Evolutionary conservation across 176 grass and related monocot genomes (phyloP), one percentile per base, ranked within the genome.

Genomic region (Alloteropsis semialata): DNA sequence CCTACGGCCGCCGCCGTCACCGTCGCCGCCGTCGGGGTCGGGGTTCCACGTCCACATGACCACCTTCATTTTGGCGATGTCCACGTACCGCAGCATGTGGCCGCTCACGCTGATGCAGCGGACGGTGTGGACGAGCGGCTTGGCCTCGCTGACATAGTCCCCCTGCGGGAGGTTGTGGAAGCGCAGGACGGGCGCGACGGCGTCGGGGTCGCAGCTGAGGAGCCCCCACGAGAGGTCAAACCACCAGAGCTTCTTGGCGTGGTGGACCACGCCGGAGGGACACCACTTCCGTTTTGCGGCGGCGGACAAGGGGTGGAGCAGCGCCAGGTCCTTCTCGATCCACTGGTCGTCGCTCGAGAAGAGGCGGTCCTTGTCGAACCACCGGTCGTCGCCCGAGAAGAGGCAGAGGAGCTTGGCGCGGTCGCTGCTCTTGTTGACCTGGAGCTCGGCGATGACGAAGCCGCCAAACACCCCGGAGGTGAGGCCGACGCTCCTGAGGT

Each of bases 191-290:
- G 65, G 37, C 21, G 6, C 27, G 2, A 32, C 49, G 49, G 49
- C 61, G 38, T 6, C 12, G 37, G 27, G 16, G 53, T 60, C 16
- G 75, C 38, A 44, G 55, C 55, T 30, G 38, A 77, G 55, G 55
- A 77, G 25, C 16, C 75, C 75, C 75, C 55, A 77, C 0, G 75
- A 60, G 55, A 77, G 75, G 25, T 77, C 75, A 56, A 77, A 77
- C 75, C 75, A 77, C 55, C 75, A 77, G 55, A 44, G 24, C 56
- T 17, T 77, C 3, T 60, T 17, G 34, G 11, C 16, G 55, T 44
- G 38, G 38, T 25, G 2, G 38, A 61, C 15, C 24, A 61, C 75
- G 24, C 75, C 75, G 38, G 38, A 6, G 8, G 54, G 9, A 5
- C 5, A 9, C 75, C 75, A 77, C 14, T 60, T 24, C 55, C 75